phyloP scores from a whole-genome alignment of 805 yeast genomes.

The Candida taoyuanica region DNA sequence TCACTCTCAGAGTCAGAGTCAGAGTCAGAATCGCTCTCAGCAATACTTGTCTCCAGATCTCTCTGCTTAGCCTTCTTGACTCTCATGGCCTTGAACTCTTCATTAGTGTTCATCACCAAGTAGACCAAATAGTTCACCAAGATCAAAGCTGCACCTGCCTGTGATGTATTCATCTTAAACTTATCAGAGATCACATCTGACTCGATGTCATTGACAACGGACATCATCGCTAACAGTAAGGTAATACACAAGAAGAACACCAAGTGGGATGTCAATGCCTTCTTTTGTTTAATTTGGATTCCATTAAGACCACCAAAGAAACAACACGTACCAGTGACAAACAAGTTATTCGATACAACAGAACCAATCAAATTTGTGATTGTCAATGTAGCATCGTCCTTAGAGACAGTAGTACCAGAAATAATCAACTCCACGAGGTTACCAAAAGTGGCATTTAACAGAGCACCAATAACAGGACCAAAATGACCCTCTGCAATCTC shows the following conservation, averaged over 20 bases:
- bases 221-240: constrained; percentile 16
- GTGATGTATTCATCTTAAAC: constrained; percentile 21
- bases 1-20: constrained; percentile 8
- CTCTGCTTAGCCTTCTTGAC: constrained; percentile 10
- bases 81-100: constrained; percentile 18
- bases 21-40: constrained; percentile 4
- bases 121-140: constrained; percentile 20
- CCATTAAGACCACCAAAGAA: constrained; percentile 24
- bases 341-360: constrained; percentile 41
- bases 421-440: constrained; percentile 48
- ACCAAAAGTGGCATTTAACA: constrained; percentile 48
- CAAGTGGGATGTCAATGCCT: constrained; percentile 15
- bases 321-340: constrained; percentile 27
- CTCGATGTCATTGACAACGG: constrained; percentile 19
- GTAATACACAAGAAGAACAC: constrained; percentile 21
- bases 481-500: constrained; percentile 23
- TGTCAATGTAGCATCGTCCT: constrained; percentile 43
- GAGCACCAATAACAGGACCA: constrained; percentile 42
- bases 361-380: constrained; percentile 47
- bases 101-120: constrained; percentile 20
- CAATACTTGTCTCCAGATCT: constrained; percentile 4
- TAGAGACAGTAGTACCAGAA: constrained; percentile 43
- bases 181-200: constrained; percentile 10
- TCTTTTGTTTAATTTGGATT: constrained; percentile 12
- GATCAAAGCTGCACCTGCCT: constrained; percentile 21